Conservation (phyloP, 331 rosid species). For the Pyracantha coccinea region DNA sequence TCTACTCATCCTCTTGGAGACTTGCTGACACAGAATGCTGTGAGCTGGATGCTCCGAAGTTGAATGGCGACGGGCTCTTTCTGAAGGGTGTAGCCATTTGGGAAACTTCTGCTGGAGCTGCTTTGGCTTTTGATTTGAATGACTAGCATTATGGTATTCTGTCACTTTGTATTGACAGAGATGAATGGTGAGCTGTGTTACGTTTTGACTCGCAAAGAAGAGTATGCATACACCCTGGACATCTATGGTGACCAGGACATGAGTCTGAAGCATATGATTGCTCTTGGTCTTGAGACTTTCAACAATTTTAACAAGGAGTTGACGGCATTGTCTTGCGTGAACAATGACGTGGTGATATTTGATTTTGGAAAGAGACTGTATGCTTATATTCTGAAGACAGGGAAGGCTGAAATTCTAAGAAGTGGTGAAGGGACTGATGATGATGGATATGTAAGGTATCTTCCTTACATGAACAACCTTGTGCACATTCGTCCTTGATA, state of each 20-base stretch:
- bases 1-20: conserved; percentile 33
- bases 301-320: background rate
- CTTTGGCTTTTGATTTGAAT: conserved; percentile 25
- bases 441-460: conserved; percentile 1
- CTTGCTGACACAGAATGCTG: conserved; percentile 7
- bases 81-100: conserved; percentile 18
- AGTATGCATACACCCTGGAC: background rate
- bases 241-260: conserved; percentile 23
- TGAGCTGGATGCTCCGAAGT: conserved; percentile 5
- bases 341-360: conserved; percentile 17
- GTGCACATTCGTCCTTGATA: background rate
- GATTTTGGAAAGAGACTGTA: background rate
- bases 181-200: conserved; percentile 28
- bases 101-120: conserved; percentile 20
- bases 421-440: background rate
- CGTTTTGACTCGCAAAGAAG: conserved; percentile 6
- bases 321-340: conserved; percentile 18
- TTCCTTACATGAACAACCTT: conserved; percentile 35
- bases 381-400: conserved; percentile 10
- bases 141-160: conserved; percentile 22
- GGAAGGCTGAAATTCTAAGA: background rate
- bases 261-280: conserved; percentile 18
- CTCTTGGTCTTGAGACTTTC: background rate
- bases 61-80: conserved; percentile 21
- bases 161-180: conserved; percentile 10